Conservation (phyloP, 768 basidiomycete genomes). For the Panaeolus papilionaceus region DNA sequence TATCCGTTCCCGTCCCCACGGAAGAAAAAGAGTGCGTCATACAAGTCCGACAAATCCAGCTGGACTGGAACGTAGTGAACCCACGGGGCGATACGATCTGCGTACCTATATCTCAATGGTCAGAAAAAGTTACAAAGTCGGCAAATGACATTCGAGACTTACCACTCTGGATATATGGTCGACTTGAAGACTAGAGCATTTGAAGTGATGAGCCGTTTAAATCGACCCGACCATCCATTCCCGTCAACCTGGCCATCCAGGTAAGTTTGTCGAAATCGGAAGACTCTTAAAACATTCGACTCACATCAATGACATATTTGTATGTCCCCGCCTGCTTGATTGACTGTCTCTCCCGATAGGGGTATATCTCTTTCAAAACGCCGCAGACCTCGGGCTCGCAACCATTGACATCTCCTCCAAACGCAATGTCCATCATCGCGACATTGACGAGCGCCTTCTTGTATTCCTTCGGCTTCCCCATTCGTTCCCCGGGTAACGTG, state of each 20-base stretch:
- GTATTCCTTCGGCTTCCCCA: constrained; percentile 41
- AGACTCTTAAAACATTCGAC: constrained; percentile 25
- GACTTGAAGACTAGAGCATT: constrained; percentile 72
- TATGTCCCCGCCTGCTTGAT: constrained; percentile 58
- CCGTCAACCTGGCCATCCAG: constrained; percentile 53
- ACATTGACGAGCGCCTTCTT: constrained; percentile 52
- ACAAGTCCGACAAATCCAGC: constrained; percentile 67
- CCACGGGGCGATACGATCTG: constrained; percentile 67
- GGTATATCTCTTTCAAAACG: constrained; percentile 50
- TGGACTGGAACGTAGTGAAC: constrained; percentile 78
- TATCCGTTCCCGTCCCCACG: constrained; percentile 64
- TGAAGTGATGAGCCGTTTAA: constrained; percentile 66
- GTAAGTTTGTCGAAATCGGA: neutral
- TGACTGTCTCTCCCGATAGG: constrained; percentile 52
- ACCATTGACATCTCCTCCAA: constrained; percentile 48
- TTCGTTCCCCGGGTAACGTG: constrained; percentile 28
- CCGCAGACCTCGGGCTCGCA: constrained; percentile 52
- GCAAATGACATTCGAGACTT: constrained; percentile 18
- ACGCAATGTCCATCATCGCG: constrained; percentile 66
- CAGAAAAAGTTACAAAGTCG: constrained; percentile 4
- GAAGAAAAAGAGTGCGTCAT: constrained; percentile 79
- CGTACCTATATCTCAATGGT: constrained; percentile 47
- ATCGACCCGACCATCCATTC: constrained; percentile 75
- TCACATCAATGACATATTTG: constrained; percentile 66
- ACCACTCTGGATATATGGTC: constrained; percentile 81